Evolutionary conservation across 179 eudicot species (phyloP).

Genomic region (Gypsophila paniculata): DNA sequence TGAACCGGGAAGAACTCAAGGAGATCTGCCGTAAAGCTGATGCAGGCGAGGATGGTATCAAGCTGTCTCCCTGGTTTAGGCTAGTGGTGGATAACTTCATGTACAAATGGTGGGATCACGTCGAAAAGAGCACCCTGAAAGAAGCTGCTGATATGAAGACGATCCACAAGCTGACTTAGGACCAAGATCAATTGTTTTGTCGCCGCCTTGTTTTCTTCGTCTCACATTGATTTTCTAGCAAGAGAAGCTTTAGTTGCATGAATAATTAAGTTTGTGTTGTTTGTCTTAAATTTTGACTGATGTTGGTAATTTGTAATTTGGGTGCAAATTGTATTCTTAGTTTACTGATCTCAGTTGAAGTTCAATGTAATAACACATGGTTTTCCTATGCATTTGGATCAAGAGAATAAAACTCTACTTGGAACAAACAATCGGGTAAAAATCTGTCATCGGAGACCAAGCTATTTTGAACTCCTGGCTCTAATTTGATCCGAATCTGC

Average conservation of each 20-base stretch:
- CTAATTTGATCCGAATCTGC: no score
- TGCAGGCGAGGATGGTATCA: slow-evolving; percentile 47
- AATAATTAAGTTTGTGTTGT: slow-evolving; percentile 7
- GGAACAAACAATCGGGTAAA: no score
- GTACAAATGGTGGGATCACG: slow-evolving; percentile 54
- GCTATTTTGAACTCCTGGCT: no score
- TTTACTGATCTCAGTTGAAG: slow-evolving; percentile 3
- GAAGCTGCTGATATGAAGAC: slow-evolving; percentile 41
- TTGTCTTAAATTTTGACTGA: slow-evolving; percentile 24
- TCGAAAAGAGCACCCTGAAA: slow-evolving; percentile 36
- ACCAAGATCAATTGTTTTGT: neutral
- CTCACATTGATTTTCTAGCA: slow-evolving; percentile 8
- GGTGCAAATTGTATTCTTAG: slow-evolving; percentile 19
- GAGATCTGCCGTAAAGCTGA: slow-evolving; percentile 46
- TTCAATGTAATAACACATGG: neutral
- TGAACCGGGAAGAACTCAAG: slow-evolving; percentile 38
- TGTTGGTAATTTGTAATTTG: slow-evolving; percentile 6
- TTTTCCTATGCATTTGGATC: neutral
- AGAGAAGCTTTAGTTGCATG: slow-evolving; percentile 11
- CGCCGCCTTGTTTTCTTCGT: neutral
- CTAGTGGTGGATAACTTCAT: slow-evolving; percentile 45
- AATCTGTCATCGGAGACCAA: no score
- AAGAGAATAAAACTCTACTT: neutral
- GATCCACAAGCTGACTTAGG: slow-evolving; percentile 35
- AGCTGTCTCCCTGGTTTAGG: slow-evolving; percentile 48